phyloP scores from a whole-genome alignment of 163 green algal species.

The Scenedesmus sp. region DNA sequence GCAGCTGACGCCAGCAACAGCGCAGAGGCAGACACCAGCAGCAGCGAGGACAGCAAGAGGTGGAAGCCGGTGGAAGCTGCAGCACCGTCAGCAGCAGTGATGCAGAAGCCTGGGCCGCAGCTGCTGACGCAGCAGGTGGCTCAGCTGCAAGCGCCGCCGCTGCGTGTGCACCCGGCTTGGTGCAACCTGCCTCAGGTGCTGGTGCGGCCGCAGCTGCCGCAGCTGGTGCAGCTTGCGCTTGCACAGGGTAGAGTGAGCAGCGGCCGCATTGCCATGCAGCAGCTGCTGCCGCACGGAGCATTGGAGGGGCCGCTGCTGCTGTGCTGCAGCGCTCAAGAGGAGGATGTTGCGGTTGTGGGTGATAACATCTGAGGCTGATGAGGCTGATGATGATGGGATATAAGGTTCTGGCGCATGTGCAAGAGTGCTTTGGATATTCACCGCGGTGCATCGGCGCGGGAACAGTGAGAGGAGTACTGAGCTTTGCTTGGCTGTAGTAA shows the following conservation, averaged over 20 bases:
- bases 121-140: not conserved
- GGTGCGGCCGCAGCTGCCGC: not conserved
- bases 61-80: not conserved
- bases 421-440: not conserved
- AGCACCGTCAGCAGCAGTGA: not conserved
- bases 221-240: not conserved
- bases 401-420: not conserved
- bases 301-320: not conserved
- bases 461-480: not conserved
- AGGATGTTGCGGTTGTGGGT: not conserved
- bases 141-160: not conserved
- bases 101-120: not conserved
- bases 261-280: not conserved
- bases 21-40: not conserved
- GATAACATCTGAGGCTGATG: not conserved
- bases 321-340: not conserved
- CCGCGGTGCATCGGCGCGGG: not conserved
- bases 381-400: no score
- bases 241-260: not conserved
- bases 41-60: not conserved
- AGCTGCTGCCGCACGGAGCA: not conserved
- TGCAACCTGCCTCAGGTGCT: not conserved
- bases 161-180: not conserved
- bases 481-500: not conserved
- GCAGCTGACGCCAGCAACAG: not conserved